Evolutionary conservation across 2,329 filamentous ascomycete genomes (phyloP).

Genomic region (Didymella pinodella): DNA sequence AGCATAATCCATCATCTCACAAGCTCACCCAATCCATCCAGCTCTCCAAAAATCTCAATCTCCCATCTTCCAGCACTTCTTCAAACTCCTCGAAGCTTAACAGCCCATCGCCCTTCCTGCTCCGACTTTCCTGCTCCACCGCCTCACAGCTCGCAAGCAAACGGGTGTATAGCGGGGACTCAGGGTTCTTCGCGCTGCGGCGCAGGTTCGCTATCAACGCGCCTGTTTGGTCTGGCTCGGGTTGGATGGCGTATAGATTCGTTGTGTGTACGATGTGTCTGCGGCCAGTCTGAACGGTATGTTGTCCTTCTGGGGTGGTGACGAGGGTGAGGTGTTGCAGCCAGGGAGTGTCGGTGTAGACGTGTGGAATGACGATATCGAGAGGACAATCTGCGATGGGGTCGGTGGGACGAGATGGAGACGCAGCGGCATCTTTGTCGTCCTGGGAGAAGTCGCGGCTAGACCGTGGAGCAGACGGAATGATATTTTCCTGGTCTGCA

Average conservation of each 20-base stretch:
- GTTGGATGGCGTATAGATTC: conserved; percentile 18
- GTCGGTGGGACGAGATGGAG: background rate
- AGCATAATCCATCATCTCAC: conserved; percentile 8
- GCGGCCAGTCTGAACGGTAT: conserved; percentile 2
- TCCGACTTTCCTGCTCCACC: conserved; percentile 72
- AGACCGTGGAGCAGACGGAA: background rate
- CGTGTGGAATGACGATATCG: conserved; percentile 16
- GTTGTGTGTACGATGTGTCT: conserved; percentile 20
- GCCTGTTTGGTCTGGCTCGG: conserved; percentile 15
- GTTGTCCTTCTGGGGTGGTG: background rate
- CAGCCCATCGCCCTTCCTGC: conserved; percentile 79
- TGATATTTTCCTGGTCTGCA: background rate
- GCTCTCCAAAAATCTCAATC: conserved; percentile 78
- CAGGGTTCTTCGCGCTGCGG: conserved; percentile 27
- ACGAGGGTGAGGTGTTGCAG: conserved; percentile 5
- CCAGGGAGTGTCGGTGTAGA: conserved; percentile 28
- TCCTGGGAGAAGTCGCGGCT: conserved; percentile 4
- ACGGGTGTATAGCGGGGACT: conserved; percentile 36
- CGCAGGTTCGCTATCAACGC: conserved; percentile 26
- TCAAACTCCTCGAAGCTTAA: conserved; percentile 84
- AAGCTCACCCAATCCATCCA: conserved; percentile 81
- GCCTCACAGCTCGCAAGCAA: conserved; percentile 64
- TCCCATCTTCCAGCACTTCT: conserved; percentile 69
- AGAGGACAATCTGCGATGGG: background rate
- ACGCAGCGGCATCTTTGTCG: background rate